Evolutionary conservation across 2,329 filamentous ascomycete genomes (phyloP).

Genomic region (Pestalotiopsis sp.): DNA sequence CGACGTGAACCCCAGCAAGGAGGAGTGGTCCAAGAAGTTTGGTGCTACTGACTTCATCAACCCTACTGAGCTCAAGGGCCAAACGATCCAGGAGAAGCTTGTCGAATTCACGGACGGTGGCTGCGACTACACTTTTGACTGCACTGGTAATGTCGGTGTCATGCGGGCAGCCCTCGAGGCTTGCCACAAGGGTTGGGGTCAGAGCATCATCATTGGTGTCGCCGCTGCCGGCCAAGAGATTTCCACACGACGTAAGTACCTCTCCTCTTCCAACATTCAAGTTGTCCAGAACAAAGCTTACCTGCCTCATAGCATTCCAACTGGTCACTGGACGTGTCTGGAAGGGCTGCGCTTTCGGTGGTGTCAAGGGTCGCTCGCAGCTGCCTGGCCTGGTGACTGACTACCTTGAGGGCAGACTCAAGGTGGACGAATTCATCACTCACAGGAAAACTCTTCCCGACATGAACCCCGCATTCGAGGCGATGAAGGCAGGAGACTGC

Average conservation of each 20-base stretch:
- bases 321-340: conserved; percentile 96
- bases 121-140: conserved; percentile 99
- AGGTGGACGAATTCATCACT: conserved; percentile 99
- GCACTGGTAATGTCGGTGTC: conserved; percentile 94
- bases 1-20: conserved; percentile 83
- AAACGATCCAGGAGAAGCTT: conserved; percentile 88
- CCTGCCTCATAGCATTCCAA: conserved; percentile 76
- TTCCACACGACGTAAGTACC: conserved; percentile 79
- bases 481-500: conserved; percentile 96
- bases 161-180: conserved; percentile 93
- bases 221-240: conserved; percentile 97
- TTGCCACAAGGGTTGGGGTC: conserved; percentile 99
- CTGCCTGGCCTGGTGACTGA: conserved; percentile 84
- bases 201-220: conserved; percentile 97
- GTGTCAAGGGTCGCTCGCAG: conserved; percentile 96
- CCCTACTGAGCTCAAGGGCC: conserved; percentile 75
- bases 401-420: conserved; percentile 86
- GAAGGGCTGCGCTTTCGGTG: conserved; percentile 97
- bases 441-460: conserved; percentile 81
- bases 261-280: background rate
- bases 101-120: conserved; percentile 98
- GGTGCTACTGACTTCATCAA: conserved; percentile 97
- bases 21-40: conserved; percentile 92
- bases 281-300: conserved; percentile 16
- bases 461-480: conserved; percentile 89